Percentiles rank a stretch among this genome's conserved stretches.
phyloP scores from a whole-genome alignment of 441 rosid genomes.

The Eutrema salsugineum region DNA sequence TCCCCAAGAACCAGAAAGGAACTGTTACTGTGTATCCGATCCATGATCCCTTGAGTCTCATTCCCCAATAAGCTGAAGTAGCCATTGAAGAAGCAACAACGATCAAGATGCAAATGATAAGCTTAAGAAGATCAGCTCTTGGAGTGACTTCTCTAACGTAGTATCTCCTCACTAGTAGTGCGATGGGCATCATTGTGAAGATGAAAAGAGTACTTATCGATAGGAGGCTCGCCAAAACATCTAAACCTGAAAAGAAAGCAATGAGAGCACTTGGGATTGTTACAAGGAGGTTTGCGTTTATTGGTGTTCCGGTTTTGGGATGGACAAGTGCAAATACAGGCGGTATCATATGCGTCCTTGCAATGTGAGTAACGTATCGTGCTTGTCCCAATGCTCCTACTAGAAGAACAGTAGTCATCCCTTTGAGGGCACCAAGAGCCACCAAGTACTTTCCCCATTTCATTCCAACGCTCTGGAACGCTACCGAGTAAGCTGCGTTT shows the following conservation, averaged over 20 bases:
- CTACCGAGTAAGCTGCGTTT: constrained; percentile 69
- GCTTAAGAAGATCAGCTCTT: constrained; percentile 37
- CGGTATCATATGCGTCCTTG: constrained; percentile 75
- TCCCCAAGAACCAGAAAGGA: constrained; percentile 56
- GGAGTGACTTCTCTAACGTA: constrained; percentile 51
- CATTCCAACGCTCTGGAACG: constrained; percentile 64
- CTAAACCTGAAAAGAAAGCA: constrained; percentile 70
- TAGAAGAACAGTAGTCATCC: constrained; percentile 73
- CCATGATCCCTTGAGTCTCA: constrained; percentile 41
- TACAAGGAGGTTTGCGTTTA: constrained; percentile 60
- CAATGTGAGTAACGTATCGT: constrained; percentile 74
- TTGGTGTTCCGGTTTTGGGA: constrained; percentile 64
- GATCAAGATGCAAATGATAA: constrained; percentile 34
- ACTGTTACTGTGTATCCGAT: constrained; percentile 43
- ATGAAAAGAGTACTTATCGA: constrained; percentile 68
- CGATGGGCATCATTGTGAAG: constrained; percentile 62
- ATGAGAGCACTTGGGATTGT: constrained; percentile 46
- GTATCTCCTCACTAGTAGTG: constrained; percentile 64
- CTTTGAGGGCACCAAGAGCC: constrained; percentile 71
- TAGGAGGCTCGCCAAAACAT: constrained; percentile 61
- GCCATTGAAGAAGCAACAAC: constrained; percentile 54
- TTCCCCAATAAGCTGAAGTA: constrained; percentile 49
- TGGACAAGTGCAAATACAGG: constrained; percentile 58
- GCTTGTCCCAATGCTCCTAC: constrained; percentile 61
- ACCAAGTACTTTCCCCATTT: constrained; percentile 73